Base-by-base conservation (phyloP, 78 protist species). In the Polysphondylium violaceum region DNA sequence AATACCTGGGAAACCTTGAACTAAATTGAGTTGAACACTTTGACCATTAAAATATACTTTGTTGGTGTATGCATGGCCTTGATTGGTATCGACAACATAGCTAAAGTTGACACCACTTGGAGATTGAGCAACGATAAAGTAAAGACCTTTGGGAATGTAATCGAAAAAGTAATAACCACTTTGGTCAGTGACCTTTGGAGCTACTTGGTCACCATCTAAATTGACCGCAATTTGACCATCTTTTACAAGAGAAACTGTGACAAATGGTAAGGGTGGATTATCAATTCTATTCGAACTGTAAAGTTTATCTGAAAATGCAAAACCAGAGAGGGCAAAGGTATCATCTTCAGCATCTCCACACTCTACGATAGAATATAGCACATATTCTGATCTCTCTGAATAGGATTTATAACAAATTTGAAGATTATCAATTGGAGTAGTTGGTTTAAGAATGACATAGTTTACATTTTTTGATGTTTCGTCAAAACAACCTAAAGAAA, bases 401-500 rank as follows among this genome's bases (percentile, higher is more conserved):
- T 36, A 60, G 7, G 86, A 56, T 25, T 60, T 56, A 27, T 76
- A 76, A 35, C 86, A 76, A 8, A 76, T 23, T 43, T 76, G n/a
- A 23, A 76, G 36, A 5, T 43, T 12, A 29, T 76, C 86, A 12
- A 76, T 19, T 23, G 72, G 72, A 6, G 7, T 43, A 6, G 29
- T 23, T 38, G 86, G 86, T 33, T 60, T 51, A 3, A 41, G 6
- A 9, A 76, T 3, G 1, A 50, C 19, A 36, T 59, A 76, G 33
- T 56, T 59, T 27, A 60, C 25, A 53, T 60, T 60, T 38, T 40
- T 35, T n/a, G 12, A 21, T 11, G 69, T 17, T 0, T 56, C 41
- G 8, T 41, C 59, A 23, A 76, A 60, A 29, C 86, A 76, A 36
- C 86, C 86, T 27, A 76, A 44, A 38, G 43, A 38, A 74, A 74